Evolutionary conservation across 2,329 filamentous ascomycete genomes (phyloP).

Genomic region (Stagonosporopsis chrysanthemi): DNA sequence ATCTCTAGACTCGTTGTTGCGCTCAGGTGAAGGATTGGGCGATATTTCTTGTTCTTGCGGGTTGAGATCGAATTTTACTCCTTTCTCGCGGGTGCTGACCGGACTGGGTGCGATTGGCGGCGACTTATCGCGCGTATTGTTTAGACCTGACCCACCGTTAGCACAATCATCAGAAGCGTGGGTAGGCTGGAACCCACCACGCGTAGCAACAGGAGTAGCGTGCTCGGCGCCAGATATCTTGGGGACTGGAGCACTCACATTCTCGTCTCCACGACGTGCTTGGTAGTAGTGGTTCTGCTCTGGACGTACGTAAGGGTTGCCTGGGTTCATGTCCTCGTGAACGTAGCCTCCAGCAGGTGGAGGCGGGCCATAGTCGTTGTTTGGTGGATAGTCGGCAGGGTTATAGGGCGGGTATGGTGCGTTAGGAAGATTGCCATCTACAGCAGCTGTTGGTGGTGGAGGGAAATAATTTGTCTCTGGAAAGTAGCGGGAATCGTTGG

Average conservation of each 20-base stretch:
- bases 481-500: slow-evolving; percentile 50
- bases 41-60: slow-evolving; percentile 37
- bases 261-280: slow-evolving; percentile 51
- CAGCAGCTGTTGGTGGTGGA: slow-evolving; percentile 52
- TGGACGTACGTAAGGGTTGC: slow-evolving; percentile 39
- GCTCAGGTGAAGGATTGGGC: slow-evolving; percentile 24
- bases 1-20: slow-evolving; percentile 12
- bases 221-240: slow-evolving; percentile 33
- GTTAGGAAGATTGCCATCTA: slow-evolving; percentile 36
- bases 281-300: slow-evolving; percentile 45
- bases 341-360: slow-evolving; percentile 39
- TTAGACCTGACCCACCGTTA: slow-evolving; percentile 39
- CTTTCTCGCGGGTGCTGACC: slow-evolving; percentile 33
- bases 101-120: slow-evolving; percentile 24
- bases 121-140: background rate
- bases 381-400: slow-evolving; percentile 55
- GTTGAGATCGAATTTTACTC: slow-evolving; percentile 51
- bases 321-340: slow-evolving; percentile 38
- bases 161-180: slow-evolving; percentile 12
- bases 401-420: slow-evolving; percentile 45
- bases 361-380: slow-evolving; percentile 31
- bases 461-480: slow-evolving; percentile 59
- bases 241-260: slow-evolving; percentile 58
- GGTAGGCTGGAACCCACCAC: slow-evolving; percentile 28
- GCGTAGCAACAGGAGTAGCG: slow-evolving; percentile 25